phyloP scores from a whole-genome alignment of 225 moss, liverwort and hornwort genomes.

The Rhytidiadelphus loreus region DNA sequence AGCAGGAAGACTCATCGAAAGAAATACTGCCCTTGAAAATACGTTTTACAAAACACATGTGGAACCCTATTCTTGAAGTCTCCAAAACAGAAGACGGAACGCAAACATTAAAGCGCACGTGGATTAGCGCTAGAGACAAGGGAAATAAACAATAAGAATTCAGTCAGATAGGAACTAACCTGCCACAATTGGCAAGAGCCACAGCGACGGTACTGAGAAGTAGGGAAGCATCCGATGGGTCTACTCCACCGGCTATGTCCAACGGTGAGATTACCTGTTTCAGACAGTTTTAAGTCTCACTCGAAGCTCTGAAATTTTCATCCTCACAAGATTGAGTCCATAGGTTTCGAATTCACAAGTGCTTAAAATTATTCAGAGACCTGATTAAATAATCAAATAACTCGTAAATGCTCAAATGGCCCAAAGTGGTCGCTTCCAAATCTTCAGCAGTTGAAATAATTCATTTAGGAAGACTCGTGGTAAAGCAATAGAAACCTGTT shows the following conservation, averaged over 20 bases:
- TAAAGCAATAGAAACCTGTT: background rate
- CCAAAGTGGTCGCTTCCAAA: background rate
- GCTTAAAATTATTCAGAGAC: background rate
- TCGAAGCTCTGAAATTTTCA: background rate
- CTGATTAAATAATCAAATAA: background rate
- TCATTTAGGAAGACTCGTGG: background rate
- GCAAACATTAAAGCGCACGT: background rate
- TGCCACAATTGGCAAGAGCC: conserved; percentile 91
- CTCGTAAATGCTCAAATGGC: background rate
- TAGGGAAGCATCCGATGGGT: conserved; percentile 81
- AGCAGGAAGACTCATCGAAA: background rate
- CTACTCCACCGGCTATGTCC: conserved; percentile 51
- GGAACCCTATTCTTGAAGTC: background rate
- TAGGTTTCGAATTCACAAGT: background rate
- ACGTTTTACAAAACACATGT: background rate
- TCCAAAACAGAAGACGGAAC: background rate
- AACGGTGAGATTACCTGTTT: conserved; percentile 78
- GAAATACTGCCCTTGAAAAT: background rate
- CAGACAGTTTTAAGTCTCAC: background rate
- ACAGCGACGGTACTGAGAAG: conserved; percentile 90
- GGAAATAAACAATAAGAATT: background rate
- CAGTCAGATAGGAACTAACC: conserved; percentile 26
- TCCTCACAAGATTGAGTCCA: background rate
- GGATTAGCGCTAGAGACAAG: background rate
- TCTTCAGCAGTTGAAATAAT: background rate